Evolutionary conservation across 352 stramenopile species (phyloP).

Genomic region (Globisporangium nodosum): DNA sequence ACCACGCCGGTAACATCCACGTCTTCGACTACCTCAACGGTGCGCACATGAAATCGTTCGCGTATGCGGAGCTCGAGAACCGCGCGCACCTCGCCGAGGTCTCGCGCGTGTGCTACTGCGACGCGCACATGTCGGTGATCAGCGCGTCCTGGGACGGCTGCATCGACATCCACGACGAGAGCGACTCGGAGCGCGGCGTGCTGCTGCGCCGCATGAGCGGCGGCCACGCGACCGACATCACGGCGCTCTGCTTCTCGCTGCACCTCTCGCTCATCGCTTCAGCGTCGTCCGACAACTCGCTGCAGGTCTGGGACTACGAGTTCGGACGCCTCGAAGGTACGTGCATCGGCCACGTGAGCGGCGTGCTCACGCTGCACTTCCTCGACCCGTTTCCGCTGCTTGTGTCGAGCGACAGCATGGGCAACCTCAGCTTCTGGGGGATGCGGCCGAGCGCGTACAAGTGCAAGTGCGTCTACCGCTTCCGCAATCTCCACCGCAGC

Average conservation of each 20-base stretch:
- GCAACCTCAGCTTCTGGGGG: conserved; percentile 75
- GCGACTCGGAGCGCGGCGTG: conserved; percentile 69
- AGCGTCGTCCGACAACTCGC: conserved; percentile 55
- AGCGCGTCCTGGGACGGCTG: conserved; percentile 75
- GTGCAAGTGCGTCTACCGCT: conserved; percentile 71
- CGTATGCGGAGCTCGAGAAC: conserved; percentile 57
- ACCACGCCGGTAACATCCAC: conserved; percentile 72
- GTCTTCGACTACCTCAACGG: conserved; percentile 89
- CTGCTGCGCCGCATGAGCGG: conserved; percentile 67
- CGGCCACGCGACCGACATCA: conserved; percentile 76
- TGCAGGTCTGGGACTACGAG: conserved; percentile 87
- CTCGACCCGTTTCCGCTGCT: conserved; percentile 71
- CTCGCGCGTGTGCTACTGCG: conserved; percentile 72
- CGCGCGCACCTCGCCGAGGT: conserved; percentile 72
- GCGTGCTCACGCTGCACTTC: conserved; percentile 60
- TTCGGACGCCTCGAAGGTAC: conserved; percentile 75
- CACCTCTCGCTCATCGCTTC: conserved; percentile 75
- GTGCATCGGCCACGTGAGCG: conserved; percentile 68
- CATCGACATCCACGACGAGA: conserved; percentile 84
- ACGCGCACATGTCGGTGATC: conserved; percentile 83
- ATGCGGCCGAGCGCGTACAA: conserved; percentile 61
- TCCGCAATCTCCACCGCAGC: conserved; percentile 40
- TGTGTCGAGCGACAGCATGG: conserved; percentile 56
- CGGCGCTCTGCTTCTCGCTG: conserved; percentile 65
- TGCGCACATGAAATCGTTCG: conserved; percentile 83